Conservation (phyloP, 176 grass and related monocot species). For the Carex littledalei region DNA sequence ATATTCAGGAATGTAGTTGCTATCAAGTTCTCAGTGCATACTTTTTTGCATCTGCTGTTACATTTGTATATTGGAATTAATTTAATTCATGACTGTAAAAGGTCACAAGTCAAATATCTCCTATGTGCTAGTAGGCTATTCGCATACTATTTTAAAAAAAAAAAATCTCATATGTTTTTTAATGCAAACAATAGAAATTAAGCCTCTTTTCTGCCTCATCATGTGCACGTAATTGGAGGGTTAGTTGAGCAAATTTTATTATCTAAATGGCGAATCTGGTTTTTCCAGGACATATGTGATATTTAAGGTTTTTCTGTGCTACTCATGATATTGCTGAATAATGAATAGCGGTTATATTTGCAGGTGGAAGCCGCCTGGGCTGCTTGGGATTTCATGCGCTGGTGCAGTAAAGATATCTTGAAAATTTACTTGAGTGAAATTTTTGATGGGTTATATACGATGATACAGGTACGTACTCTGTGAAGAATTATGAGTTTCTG, state of each 20-base stretch:
- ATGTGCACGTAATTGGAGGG: background rate
- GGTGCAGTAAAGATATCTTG: background rate
- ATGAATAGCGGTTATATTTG: background rate
- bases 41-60: background rate
- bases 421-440: background rate
- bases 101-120: background rate
- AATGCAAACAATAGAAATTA: background rate
- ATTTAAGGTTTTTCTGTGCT: background rate
- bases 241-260: background rate
- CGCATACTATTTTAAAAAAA: no score
- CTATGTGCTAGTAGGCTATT: background rate
- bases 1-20: constrained; percentile 51
- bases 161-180: background rate
- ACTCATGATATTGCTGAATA: background rate
- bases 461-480: background rate
- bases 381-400: background rate
- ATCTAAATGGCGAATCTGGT: background rate
- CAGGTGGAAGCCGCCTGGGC: background rate
- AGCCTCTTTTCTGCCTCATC: background rate
- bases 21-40: background rate
- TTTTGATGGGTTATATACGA: background rate
- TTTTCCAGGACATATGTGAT: background rate
- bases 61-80: background rate
- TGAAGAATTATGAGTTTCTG: background rate
- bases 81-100: background rate